A percentile compares a stretch with the other conserved stretches of the same genome.
phyloP scores from a whole-genome alignment of 2,329 filamentous ascomycete species.

The Keithomyces neogunnii region DNA sequence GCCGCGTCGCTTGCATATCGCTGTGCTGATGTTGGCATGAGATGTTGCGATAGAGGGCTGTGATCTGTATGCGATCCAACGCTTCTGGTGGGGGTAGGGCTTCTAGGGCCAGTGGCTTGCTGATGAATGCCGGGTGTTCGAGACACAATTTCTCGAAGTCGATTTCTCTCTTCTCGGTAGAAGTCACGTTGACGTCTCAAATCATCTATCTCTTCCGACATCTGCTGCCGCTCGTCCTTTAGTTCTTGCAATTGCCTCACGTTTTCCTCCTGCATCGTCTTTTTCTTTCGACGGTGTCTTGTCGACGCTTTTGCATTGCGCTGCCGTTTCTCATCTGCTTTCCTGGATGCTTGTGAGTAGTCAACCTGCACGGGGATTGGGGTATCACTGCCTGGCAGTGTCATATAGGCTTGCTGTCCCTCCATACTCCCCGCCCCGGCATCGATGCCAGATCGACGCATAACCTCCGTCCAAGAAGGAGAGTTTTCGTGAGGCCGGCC shows the following conservation, averaged over 20 bases:
- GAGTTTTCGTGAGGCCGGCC: conserved; percentile 14
- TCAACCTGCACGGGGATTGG: conserved; percentile 61
- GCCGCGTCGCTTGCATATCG: conserved; percentile 33
- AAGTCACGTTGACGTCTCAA: conserved; percentile 59
- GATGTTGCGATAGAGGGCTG: conserved; percentile 24
- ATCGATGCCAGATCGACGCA: conserved; percentile 21
- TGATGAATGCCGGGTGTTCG: conserved; percentile 49
- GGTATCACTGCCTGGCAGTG: conserved; percentile 27
- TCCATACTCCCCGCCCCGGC: conserved; percentile 19
- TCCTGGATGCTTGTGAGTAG: conserved; percentile 70
- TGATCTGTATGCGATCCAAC: conserved; percentile 28
- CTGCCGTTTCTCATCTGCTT: conserved; percentile 77
- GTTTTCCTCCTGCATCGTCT: conserved; percentile 72
- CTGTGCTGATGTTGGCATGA: conserved; percentile 18
- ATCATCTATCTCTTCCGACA: conserved; percentile 45
- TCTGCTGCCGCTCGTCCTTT: conserved; percentile 59
- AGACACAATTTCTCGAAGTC: conserved; percentile 57
- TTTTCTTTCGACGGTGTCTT: conserved; percentile 71
- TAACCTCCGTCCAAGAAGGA: conserved; percentile 23
- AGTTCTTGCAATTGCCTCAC: conserved; percentile 60
- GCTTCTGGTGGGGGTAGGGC: conserved; percentile 31
- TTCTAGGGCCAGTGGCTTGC: conserved; percentile 43
- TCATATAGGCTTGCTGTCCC: conserved; percentile 30
- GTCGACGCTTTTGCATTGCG: conserved; percentile 81
- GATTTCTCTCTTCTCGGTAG: conserved; percentile 65